Percentiles rank a stretch among this genome's conserved stretches.
phyloP scores from a whole-genome alignment of 768 basidiomycete species.

The Asterophora parasitica region DNA sequence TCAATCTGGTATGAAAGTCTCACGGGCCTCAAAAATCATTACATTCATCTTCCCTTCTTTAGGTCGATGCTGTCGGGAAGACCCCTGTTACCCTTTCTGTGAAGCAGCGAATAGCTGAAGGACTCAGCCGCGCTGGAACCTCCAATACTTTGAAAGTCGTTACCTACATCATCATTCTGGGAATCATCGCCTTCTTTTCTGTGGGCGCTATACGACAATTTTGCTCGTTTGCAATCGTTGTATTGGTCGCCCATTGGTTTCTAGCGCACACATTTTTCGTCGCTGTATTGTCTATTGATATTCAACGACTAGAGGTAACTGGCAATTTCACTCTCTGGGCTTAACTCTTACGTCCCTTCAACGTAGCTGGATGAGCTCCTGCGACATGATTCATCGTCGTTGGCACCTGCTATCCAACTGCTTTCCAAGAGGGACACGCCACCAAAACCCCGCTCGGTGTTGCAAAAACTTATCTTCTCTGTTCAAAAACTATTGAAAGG shows the following conservation, averaged over 20 bases:
- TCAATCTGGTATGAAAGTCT: conserved; percentile 63
- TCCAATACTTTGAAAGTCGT: conserved; percentile 92
- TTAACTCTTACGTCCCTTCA: neutral
- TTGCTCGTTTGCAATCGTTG: conserved; percentile 89
- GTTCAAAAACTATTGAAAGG: conserved; percentile 51
- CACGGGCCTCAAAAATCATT: conserved; percentile 1
- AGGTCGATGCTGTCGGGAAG: conserved; percentile 82
- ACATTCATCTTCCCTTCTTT: conserved; percentile 18
- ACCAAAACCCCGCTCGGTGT: conserved; percentile 39
- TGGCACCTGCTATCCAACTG: conserved; percentile 40
- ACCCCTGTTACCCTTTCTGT: conserved; percentile 90
- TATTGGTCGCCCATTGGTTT: conserved; percentile 96
- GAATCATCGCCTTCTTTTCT: conserved; percentile 68
- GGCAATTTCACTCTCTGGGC: conserved; percentile 8
- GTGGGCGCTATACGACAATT: conserved; percentile 86
- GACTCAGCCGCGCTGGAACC: conserved; percentile 83
- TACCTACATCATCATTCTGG: conserved; percentile 77
- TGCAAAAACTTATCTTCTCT: conserved; percentile 36
- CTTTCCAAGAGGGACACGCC: conserved; percentile 22
- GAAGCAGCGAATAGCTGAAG: conserved; percentile 87
- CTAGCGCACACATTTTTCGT: conserved; percentile 94
- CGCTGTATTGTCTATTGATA: conserved; percentile 92
- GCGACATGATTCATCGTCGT: conserved; percentile 54
- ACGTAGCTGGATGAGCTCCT: conserved; percentile 78
- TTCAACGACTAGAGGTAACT: conserved; percentile 88